These are phyloP conservation scores for Penicillium cataractarum DNA, from an alignment of 495 filamentous ascomycete species.

Conservation along the genomic window DNA sequence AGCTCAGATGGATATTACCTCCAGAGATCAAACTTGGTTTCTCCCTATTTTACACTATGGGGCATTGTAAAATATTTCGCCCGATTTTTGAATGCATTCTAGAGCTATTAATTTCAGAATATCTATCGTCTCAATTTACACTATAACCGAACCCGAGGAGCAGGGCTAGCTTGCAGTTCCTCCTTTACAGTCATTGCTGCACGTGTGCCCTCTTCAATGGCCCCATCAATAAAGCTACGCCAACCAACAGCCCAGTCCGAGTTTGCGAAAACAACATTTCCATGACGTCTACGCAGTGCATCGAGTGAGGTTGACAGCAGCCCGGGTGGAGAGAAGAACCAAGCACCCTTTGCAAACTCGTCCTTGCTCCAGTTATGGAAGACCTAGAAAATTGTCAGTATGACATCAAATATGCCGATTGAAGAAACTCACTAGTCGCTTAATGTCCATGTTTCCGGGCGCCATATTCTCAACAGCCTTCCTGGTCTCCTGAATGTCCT, in stretches of 20 bases:
- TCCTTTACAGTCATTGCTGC: slow-evolving; percentile 25
- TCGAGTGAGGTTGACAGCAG: slow-evolving; percentile 25
- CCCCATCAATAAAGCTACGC: slow-evolving; percentile 40
- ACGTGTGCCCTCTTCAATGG: slow-evolving; percentile 35
- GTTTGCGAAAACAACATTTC: slow-evolving; percentile 33
- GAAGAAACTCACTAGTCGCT: slow-evolving; percentile 18
- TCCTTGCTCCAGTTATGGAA: slow-evolving; percentile 40
- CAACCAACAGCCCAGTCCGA: slow-evolving; percentile 39
- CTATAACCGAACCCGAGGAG: slow-evolving; percentile 9
- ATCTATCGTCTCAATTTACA: not conserved
- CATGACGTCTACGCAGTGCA: slow-evolving; percentile 27
- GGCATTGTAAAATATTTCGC: too few species aligned
- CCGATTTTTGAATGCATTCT: not conserved
- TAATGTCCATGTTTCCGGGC: slow-evolving; percentile 28
- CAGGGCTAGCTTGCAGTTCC: slow-evolving; percentile 14
- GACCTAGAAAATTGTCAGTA: slow-evolving; percentile 12
- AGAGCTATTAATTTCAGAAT: not conserved
- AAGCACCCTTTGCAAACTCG: slow-evolving; percentile 36
- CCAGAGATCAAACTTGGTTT: too few species aligned
- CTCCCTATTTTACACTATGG: not conserved
- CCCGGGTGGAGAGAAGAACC: slow-evolving; percentile 27
- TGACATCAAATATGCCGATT: not conserved
- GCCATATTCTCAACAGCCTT: slow-evolving; percentile 24
- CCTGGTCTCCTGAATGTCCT: slow-evolving; percentile 23
- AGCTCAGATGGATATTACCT: too few species aligned